These are phyloP conservation scores for Acacia crassicarpa DNA, from an alignment of 306 rosid genomes.

Conservation along the genomic window DNA sequence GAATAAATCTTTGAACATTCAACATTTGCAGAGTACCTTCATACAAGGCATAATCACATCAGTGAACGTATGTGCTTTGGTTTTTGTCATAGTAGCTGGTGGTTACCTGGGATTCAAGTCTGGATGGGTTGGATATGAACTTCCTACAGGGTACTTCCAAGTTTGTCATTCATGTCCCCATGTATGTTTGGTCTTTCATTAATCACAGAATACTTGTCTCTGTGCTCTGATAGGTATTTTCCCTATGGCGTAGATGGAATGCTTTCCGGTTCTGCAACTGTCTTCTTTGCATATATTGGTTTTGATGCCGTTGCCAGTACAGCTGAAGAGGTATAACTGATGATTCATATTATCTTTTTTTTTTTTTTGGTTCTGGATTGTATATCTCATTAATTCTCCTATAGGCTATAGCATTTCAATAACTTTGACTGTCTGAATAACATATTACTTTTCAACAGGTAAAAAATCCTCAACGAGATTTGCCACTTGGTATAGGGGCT, in stretches of 20 bases:
- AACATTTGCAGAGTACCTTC: conserved; percentile 69
- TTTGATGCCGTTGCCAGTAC: conserved; percentile 93
- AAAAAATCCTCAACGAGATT: conserved; percentile 88
- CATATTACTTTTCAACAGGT: conserved; percentile 54
- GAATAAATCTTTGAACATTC: neutral
- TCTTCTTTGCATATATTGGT: conserved; percentile 92
- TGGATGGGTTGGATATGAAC: conserved; percentile 93
- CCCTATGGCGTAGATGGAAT: conserved; percentile 91
- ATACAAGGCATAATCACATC: conserved; percentile 74
- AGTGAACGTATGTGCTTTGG: conserved; percentile 80
- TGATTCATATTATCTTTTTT: neutral
- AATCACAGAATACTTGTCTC: conserved; percentile 22
- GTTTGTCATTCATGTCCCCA: conserved; percentile 23
- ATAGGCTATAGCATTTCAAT: neutral
- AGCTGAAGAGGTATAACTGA: conserved; percentile 80
- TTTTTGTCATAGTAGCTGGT: conserved; percentile 77
- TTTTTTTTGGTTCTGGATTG: neutral
- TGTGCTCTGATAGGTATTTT: conserved; percentile 57
- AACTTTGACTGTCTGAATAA: conserved; percentile 22
- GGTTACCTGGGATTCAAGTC: conserved; percentile 78
- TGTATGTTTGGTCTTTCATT: conserved; percentile 11
- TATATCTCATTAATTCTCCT: neutral
- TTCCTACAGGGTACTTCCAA: conserved; percentile 68
- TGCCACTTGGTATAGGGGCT: conserved; percentile 82
- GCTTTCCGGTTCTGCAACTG: conserved; percentile 98